A percentile compares a stretch with the other conserved stretches of the same genome.
Conservation (phyloP, 1,284 basidiomycete genomes). For the Cryptococcus neoformans region DNA sequence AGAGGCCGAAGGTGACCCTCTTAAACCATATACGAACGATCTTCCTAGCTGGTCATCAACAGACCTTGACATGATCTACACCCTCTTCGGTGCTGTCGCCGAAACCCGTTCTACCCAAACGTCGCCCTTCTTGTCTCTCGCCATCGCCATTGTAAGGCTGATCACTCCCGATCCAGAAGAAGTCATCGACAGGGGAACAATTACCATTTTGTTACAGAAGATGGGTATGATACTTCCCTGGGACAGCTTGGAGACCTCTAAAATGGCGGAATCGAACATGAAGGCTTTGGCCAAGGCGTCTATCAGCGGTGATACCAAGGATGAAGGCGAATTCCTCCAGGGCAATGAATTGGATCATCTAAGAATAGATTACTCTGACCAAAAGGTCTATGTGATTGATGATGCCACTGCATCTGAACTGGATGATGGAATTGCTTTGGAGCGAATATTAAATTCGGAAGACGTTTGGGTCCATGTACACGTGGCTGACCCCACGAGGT, state of each 20-base stretch:
- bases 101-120: slow-evolving; percentile 60
- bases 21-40: slow-evolving; percentile 21
- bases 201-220: slow-evolving; percentile 58
- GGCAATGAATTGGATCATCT: slow-evolving; percentile 26
- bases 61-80: slow-evolving; percentile 65
- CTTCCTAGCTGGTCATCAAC: slow-evolving; percentile 54
- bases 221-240: slow-evolving; percentile 70
- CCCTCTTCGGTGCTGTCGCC: slow-evolving; percentile 63
- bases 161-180: slow-evolving; percentile 51
- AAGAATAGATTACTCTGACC: slow-evolving; percentile 79
- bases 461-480: slow-evolving; percentile 84
- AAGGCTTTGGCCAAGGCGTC: slow-evolving; percentile 25
- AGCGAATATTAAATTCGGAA: slow-evolving; percentile 60
- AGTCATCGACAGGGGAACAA: slow-evolving; percentile 49
- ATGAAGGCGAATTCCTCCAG: slow-evolving; percentile 45
- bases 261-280: slow-evolving; percentile 21
- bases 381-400: slow-evolving; percentile 88
- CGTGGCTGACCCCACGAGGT: slow-evolving; percentile 85
- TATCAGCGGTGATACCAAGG: slow-evolving; percentile 7
- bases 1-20: slow-evolving; percentile 20
- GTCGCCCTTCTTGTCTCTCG: slow-evolving; percentile 60
- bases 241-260: slow-evolving; percentile 54
- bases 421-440: slow-evolving; percentile 90
- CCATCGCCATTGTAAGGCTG: slow-evolving; percentile 62
- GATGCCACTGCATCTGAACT: slow-evolving; percentile 77